Base-by-base conservation (phyloP, 2,329 filamentous ascomycete genomes). In the Cladophialophora chaetospira region DNA sequence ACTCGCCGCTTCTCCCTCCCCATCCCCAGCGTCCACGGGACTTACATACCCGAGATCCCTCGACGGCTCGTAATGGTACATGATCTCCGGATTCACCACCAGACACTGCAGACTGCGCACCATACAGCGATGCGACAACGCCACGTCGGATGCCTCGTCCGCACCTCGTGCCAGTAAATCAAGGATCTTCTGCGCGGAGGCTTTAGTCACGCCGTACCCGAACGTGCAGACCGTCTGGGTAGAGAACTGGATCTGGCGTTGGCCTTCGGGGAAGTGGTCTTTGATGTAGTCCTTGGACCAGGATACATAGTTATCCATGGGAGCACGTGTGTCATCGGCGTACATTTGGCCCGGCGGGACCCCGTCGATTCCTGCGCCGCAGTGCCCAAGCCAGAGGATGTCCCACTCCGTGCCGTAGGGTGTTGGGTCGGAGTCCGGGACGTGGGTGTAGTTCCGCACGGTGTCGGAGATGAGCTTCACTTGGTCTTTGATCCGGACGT, bases 321-420 rank as follows among this genome's bases (percentile, higher is more conserved):
- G 13, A 5, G 31, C 19, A 6, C 33, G 17, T 9, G 56, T 50
- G 1, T 33, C 8, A 25, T 61, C 51, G 51, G 47, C 43, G 42
- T 54, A 38, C 5, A 44, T 31, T 8, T 19, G 23, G 11, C 33
- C 29, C 5, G 47, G 49, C 2, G 23, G 36, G 2, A 21, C 26
- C 6, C 21, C 45, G 10, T 48, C 42, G 11, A 33, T 48, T n/a
- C 36, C 46, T 3, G 28, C 11, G 23, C 75, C 75, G 57, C 78
- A 80, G 57, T 79, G 76, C 19, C 79, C 79, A 0, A 79, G 64
- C 78, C 78, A 81, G 10, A 82, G 72, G 2, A 81, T 57, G 56
- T 82, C 79, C 79, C 79, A 82, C 55, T 73, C 69, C 51, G 75
- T 73, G 19, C 79, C 77, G 47, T 79, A 82, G 0, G 79, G 56